Base-by-base conservation (phyloP, 2,329 filamentous ascomycete genomes). In the Fusarium miscanthi region DNA sequence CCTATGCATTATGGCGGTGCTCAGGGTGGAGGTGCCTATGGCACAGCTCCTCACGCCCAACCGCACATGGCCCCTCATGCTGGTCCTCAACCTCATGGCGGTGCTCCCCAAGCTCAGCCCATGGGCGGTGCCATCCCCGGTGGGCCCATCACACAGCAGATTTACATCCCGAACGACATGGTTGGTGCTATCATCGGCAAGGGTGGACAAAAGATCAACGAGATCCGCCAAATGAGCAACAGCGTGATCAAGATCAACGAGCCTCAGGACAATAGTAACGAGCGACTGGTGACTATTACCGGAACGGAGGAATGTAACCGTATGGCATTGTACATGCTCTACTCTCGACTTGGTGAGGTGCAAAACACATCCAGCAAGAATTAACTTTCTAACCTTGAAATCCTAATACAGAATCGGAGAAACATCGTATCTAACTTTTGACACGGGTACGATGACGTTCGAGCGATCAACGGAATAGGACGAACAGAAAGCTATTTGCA, bases 171-270 rank as follows among this genome's bases (percentile, higher is more conserved):
- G 65, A 99, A 99, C 81, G 96, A 99, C 80, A 98, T 99, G 96
- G 96, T 99, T 59, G 96, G 96, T 72, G 96, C 96, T 62, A 99
- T 99, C 78, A 99, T 99, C 77, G 96, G 96, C 79, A 99, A 99
- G 85, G 96, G 96, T 70, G 96, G 96, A 73, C 93, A 94, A 62
- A 99, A 99, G 89, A 99, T 99, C 87, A 99, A 99, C 81, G 96
- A 99, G 84, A 99, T 99, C 74, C 91, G 96, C 76, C 94, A 98
- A 82, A 91, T 99, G 77, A 97, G 93, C 82, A 96, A 95, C 76
- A 98, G 95, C 84, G 95, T 99, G 51, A 98, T 99, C 83, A 99
- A 99, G 87, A 99, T 99, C 87, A 98, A 99, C 81, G 96, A 99
- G 82, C 96, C 96, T 3, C 96, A 98, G 82, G 96, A 98, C 83